phyloP scores from a whole-genome alignment of 345 rosid genomes.

The Eucalyptus tenuipes region DNA sequence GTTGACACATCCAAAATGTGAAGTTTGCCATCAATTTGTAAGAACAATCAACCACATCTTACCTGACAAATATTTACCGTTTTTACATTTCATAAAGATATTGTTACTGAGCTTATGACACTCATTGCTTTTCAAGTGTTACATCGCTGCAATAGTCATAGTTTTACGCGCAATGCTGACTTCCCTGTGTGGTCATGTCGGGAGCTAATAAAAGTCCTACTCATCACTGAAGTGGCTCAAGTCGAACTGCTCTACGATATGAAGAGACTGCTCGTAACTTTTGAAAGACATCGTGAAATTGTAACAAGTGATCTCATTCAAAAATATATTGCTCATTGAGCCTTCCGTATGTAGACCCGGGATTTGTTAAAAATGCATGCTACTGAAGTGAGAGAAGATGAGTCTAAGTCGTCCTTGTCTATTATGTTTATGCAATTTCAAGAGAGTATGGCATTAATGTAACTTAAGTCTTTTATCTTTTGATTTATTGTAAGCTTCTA shows the following conservation, averaged over 20 bases:
- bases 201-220: neutral
- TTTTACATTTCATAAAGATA: neutral
- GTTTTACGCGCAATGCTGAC: neutral
- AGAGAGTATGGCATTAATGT: neutral
- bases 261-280: neutral
- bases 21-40: constrained; percentile 92
- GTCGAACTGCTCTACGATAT: neutral
- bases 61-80: neutral
- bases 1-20: constrained; percentile 88
- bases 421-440: neutral
- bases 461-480: neutral
- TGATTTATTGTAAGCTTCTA: neutral
- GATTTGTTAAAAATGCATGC: neutral
- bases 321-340: neutral
- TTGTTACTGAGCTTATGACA: neutral
- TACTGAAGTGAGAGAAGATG: neutral
- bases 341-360: neutral
- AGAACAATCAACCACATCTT: constrained; percentile 4
- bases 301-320: neutral
- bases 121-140: neutral
- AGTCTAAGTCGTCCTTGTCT: neutral
- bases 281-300: neutral
- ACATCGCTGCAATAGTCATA: neutral
- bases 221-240: neutral
- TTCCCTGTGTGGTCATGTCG: neutral